Percentiles rank a stretch among this genome's conserved stretches.
Conservation (phyloP, 768 basidiomycete species). For the Tricholoma sp. region DNA sequence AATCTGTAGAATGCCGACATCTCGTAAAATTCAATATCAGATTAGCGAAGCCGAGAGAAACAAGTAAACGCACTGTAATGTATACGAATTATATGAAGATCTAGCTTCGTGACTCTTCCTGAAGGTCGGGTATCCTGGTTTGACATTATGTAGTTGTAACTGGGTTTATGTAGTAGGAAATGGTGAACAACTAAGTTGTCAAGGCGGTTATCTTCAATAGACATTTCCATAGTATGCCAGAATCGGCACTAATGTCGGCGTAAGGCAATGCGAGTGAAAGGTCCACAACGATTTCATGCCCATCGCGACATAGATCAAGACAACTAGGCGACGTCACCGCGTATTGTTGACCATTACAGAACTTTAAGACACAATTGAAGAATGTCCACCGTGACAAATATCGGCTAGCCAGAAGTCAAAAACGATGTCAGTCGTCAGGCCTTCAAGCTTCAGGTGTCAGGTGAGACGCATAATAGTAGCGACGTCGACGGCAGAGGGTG, state of each 20-base stretch:
- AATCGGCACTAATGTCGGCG: neutral
- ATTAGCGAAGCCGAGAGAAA: neutral
- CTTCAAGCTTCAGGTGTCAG: neutral
- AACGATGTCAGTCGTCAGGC: too few species aligned
- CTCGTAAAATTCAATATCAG: neutral
- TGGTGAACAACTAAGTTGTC: neutral
- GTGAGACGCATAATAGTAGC: too few species aligned
- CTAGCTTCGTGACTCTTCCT: neutral
- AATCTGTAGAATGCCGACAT: neutral
- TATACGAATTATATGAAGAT: neutral
- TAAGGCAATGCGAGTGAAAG: neutral
- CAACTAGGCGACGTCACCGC: neutral
- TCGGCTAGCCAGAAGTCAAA: neutral
- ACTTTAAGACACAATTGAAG: neutral
- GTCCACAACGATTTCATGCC: neutral
- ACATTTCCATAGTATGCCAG: neutral
- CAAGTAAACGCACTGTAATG: neutral
- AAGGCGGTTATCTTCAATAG: neutral
- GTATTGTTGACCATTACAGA: neutral
- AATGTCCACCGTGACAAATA: neutral
- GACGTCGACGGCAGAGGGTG: too few species aligned
- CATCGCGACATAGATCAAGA: neutral
- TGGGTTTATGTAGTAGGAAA: neutral
- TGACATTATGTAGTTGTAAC: neutral
- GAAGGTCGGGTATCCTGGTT: neutral